A percentile compares a stretch with the other conserved stretches of the same genome.
Conservation (phyloP, 2,329 filamentous ascomycete genomes). For the Pleurostoma richardsiae region DNA sequence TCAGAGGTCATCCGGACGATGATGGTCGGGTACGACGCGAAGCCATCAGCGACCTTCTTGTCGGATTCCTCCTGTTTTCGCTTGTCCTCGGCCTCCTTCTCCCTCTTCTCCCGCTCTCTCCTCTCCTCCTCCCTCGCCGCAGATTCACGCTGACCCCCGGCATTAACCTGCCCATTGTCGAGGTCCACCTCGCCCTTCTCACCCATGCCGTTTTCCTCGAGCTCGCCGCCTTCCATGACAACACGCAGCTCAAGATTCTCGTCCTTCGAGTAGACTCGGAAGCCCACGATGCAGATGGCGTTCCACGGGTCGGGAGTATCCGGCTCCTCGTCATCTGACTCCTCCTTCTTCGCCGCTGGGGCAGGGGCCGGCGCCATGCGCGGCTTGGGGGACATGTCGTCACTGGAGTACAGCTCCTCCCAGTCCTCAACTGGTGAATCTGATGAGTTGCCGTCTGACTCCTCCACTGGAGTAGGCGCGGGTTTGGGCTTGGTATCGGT, state of each 20-base stretch:
- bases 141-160: conserved; percentile 37
- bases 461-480: conserved; percentile 17
- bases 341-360: conserved; percentile 20
- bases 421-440: conserved; percentile 56
- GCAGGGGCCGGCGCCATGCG: conserved; percentile 30
- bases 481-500: conserved; percentile 4
- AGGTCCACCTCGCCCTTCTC: conserved; percentile 50
- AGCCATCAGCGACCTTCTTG: conserved; percentile 7
- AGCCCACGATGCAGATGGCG: conserved; percentile 54
- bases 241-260: conserved; percentile 46
- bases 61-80: conserved; percentile 1
- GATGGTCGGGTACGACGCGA: conserved; percentile 15
- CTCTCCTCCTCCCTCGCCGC: conserved; percentile 3
- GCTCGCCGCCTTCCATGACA: conserved; percentile 49
- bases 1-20: conserved; percentile 10
- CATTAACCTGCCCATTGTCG: conserved; percentile 52
- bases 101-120: conserved; percentile 4
- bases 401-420: conserved; percentile 53
- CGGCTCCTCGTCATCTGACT: conserved; percentile 45
- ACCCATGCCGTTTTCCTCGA: conserved; percentile 51
- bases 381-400: conserved; percentile 51
- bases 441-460: conserved; percentile 50
- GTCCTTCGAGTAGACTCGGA: conserved; percentile 56
- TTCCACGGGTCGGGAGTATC: conserved; percentile 56
- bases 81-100: conserved; percentile 2